Evolutionary conservation across 257 asterid genomes (phyloP).

Genomic region (Solanum sejunctum): DNA sequence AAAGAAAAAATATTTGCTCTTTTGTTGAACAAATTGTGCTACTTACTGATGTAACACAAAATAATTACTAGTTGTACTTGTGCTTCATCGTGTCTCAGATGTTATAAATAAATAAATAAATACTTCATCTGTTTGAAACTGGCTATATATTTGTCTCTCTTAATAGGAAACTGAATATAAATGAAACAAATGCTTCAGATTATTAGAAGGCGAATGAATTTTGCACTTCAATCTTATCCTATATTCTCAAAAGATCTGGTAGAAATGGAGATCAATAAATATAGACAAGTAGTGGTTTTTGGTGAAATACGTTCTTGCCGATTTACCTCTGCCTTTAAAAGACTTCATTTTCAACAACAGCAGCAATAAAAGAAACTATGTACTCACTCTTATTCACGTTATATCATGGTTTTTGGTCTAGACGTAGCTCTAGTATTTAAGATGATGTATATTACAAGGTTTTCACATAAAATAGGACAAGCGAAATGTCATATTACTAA

Average conservation of each 20-base stretch:
- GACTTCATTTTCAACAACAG: no score
- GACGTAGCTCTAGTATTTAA: background rate
- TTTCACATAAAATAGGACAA: no score
- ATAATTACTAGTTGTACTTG: background rate
- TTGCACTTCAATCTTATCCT: background rate
- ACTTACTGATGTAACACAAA: background rate
- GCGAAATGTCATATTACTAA: background rate
- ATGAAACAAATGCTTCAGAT: background rate
- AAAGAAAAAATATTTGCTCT: background rate
- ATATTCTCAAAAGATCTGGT: background rate
- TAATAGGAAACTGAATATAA: background rate
- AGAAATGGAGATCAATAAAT: no score
- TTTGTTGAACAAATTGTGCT: background rate
- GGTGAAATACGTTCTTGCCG: no score
- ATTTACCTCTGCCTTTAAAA: no score
- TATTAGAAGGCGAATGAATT: background rate
- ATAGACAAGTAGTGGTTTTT: no score
- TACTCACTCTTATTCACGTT: background rate
- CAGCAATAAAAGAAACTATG: no score
- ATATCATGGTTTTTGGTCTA: background rate
- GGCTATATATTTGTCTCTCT: background rate
- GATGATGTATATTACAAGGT: background rate
- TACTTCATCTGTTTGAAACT: background rate
- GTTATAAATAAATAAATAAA: background rate
- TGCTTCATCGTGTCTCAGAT: background rate